Conservation (phyloP, 192 early-diverging fungal species). For the Linnemannia schmuckeri region DNA sequence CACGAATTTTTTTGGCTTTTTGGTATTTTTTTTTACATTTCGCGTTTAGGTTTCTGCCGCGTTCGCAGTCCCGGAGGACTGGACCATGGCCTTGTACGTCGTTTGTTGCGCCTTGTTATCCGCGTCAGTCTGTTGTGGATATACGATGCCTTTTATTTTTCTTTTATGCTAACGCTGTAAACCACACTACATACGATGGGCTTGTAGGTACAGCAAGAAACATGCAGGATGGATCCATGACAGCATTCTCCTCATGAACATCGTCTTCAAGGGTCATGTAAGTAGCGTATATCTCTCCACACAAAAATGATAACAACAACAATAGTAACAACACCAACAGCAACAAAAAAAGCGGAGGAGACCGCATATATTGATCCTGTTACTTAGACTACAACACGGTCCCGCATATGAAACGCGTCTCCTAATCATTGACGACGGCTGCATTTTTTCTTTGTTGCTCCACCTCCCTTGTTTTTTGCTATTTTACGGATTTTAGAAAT, state of each 20-base stretch:
- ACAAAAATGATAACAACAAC: neutral
- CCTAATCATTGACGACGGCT: neutral
- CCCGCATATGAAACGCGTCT: neutral
- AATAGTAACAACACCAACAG: no score
- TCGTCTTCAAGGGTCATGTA: constrained; percentile 44
- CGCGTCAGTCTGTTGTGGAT: neutral
- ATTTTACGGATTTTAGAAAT: constrained; percentile 18
- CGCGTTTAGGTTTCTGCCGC: constrained; percentile 29
- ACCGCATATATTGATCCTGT: neutral
- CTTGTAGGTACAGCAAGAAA: constrained; percentile 48
- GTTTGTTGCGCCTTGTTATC: neutral
- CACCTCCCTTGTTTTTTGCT: neutral
- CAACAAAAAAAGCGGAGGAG: no score
- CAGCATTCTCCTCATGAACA: constrained; percentile 32
- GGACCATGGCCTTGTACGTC: constrained; percentile 49
- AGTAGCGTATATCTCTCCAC: neutral
- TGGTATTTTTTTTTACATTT: neutral
- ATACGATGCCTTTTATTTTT: neutral
- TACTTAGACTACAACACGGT: neutral
- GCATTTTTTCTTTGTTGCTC: neutral
- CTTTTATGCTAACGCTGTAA: neutral
- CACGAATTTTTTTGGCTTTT: neutral
- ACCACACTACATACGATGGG: neutral
- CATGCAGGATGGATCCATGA: constrained; percentile 56
- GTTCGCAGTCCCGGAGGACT: constrained; percentile 33